A percentile compares a stretch with the other conserved stretches of the same genome.
phyloP scores from a whole-genome alignment of 2,329 filamentous ascomycete species.

The Pseudopithomyces maydicus region DNA sequence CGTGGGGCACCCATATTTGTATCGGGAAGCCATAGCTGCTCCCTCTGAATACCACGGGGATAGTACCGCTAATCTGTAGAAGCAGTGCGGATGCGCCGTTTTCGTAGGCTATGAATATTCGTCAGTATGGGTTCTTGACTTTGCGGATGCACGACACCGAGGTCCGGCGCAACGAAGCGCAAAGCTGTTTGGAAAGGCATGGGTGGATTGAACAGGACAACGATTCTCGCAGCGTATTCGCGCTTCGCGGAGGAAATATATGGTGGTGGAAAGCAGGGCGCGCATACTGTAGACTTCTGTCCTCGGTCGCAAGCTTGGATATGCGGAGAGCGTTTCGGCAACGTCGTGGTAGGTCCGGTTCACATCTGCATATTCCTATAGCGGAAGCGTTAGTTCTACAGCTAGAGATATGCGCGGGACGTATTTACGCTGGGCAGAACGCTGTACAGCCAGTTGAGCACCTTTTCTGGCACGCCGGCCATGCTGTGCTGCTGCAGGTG shows the following conservation, averaged over 20 bases:
- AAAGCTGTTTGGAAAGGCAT: background rate
- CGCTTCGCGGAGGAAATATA: background rate
- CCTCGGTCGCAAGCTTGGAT: slow-evolving; percentile 78
- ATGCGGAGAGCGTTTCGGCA: slow-evolving; percentile 78
- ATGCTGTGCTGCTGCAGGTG: slow-evolving; percentile 41
- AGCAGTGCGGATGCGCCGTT: slow-evolving; percentile 86
- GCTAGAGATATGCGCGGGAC: background rate
- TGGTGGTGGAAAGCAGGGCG: slow-evolving; percentile 2
- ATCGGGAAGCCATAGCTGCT: slow-evolving; percentile 89
- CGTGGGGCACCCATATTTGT: slow-evolving; percentile 89
- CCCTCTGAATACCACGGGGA: slow-evolving; percentile 91
- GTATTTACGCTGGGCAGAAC: slow-evolving; percentile 65
- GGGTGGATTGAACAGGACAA: background rate
- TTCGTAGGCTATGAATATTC: slow-evolving; percentile 71
- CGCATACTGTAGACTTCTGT: slow-evolving; percentile 93
- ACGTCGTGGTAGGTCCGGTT: slow-evolving; percentile 93
- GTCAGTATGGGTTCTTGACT: slow-evolving; percentile 17
- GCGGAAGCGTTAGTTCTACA: slow-evolving; percentile 1
- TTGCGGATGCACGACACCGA: background rate
- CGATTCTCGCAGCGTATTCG: background rate
- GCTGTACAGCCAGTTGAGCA: slow-evolving; percentile 94
- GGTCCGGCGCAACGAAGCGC: no score
- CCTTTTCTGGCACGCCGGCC: slow-evolving; percentile 80
- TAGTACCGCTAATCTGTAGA: slow-evolving; percentile 81
- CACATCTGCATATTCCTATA: slow-evolving; percentile 88